Percentiles rank a stretch among this genome's conserved stretches.
These are phyloP conservation scores for Triangularia verruculosa DNA, from an alignment of 2,329 filamentous ascomycete genomes.

Conservation along the genomic window DNA sequence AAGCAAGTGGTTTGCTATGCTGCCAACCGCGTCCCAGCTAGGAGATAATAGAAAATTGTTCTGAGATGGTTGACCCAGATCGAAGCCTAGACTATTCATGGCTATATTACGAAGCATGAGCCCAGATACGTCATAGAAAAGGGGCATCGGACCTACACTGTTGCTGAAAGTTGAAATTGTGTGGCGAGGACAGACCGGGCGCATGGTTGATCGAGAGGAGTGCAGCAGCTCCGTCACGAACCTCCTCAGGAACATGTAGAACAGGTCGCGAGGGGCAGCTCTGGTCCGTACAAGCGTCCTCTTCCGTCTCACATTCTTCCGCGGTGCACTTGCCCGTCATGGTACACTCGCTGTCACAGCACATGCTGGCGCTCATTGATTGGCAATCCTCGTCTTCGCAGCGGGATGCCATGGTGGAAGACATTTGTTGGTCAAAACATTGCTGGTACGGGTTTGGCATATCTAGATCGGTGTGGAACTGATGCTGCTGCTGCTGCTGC, in stretches of 20 bases:
- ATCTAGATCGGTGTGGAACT: conserved; percentile 15
- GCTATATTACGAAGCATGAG: conserved; percentile 15
- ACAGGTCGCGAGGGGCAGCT: conserved; percentile 27
- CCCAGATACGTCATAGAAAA: neutral
- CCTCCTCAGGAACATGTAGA: conserved; percentile 23
- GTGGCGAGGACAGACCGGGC: conserved; percentile 15
- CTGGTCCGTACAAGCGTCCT: conserved; percentile 31
- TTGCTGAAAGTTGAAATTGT: conserved; percentile 21
- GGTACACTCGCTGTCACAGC: conserved; percentile 31
- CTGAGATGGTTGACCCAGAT: conserved; percentile 13
- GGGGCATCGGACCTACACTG: conserved; percentile 15
- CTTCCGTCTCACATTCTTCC: conserved; percentile 28
- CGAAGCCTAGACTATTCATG: conserved; percentile 19
- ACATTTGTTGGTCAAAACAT: conserved; percentile 20
- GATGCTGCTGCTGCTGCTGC: too few relatives aligned
- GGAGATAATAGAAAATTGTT: conserved; percentile 18
- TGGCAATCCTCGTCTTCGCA: conserved; percentile 28
- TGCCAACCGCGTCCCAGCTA: conserved; percentile 17
- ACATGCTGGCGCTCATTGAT: conserved; percentile 25
- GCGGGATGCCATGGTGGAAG: conserved; percentile 7
- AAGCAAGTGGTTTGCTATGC: conserved; percentile 27
- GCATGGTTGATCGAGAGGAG: conserved; percentile 34
- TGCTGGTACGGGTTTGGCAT: conserved; percentile 14
- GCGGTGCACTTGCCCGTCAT: conserved; percentile 31
- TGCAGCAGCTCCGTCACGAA: conserved; percentile 30